phyloP scores from a whole-genome alignment of 305 asterid genomes.

The Galium porrigens region DNA sequence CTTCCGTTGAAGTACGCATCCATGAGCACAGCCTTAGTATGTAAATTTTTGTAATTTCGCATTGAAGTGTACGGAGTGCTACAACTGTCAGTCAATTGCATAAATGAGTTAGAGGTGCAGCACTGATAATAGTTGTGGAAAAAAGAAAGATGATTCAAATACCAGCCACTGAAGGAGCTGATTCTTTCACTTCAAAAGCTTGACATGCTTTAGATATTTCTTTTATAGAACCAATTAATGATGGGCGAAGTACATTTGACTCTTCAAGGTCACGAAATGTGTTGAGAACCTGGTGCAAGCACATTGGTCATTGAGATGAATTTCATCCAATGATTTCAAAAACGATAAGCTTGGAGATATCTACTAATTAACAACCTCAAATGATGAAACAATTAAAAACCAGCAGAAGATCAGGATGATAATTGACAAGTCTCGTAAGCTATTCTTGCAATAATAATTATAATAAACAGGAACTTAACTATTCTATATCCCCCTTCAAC shows the following conservation, averaged over 20 bases:
- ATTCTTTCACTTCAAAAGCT: constrained; percentile 81
- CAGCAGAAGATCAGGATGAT: not conserved
- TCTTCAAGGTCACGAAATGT: constrained; percentile 82
- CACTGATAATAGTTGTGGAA: constrained; percentile 13
- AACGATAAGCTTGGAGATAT: not conserved
- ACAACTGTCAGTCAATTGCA: constrained; percentile 41
- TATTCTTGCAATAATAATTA: not conserved
- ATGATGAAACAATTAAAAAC: not conserved
- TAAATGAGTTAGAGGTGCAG: constrained; percentile 16
- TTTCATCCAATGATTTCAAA: not conserved
- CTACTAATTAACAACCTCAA: not conserved
- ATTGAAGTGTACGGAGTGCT: constrained; percentile 64
- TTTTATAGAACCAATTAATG: constrained; percentile 66
- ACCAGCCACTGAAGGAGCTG: constrained; percentile 87
- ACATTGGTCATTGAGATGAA: not conserved
- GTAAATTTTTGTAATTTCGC: constrained; percentile 70
- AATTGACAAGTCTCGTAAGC: not conserved
- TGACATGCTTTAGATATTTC: constrained; percentile 72
- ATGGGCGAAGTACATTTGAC: constrained; percentile 67
- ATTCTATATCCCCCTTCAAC: not conserved
- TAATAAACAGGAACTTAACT: too few species aligned
- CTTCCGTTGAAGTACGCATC: constrained; percentile 84
- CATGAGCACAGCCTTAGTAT: constrained; percentile 85
- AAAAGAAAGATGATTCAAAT: constrained; percentile 10
- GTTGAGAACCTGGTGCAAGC: constrained; percentile 48